phyloP scores from a whole-genome alignment of 73 alveolate species.

The Paramecium sonneborni region DNA sequence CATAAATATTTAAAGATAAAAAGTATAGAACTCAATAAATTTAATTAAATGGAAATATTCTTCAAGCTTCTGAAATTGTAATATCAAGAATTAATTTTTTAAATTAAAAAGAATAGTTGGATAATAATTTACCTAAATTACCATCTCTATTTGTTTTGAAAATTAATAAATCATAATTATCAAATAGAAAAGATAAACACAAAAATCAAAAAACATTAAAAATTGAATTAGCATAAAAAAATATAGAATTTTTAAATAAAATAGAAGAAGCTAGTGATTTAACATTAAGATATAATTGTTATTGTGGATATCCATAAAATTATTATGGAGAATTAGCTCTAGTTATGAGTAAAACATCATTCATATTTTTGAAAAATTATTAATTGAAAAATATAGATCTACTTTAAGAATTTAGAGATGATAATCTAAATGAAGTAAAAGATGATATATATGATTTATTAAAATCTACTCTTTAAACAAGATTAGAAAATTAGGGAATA shows the following conservation, averaged over 20 bases:
- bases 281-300: background rate
- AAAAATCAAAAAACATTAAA: background rate
- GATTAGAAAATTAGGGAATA: background rate
- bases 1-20: background rate
- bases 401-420: background rate
- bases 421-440: background rate
- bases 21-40: background rate
- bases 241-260: background rate
- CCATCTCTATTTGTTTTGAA: background rate
- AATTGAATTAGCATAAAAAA: background rate
- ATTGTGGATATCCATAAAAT: conserved; percentile 46
- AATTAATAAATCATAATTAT: background rate
- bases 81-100: background rate
- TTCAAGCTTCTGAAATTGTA: background rate
- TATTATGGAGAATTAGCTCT: conserved; percentile 23
- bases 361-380: background rate
- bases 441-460: background rate
- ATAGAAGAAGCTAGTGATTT: background rate
- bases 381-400: background rate
- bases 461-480: background rate
- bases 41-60: background rate
- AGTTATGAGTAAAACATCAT: background rate
- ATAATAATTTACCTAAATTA: background rate
- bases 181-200: background rate
- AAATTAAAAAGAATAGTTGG: background rate